These are phyloP conservation scores for Nissolia schottii DNA, from an alignment of 306 rosid species.

Conservation along the genomic window DNA sequence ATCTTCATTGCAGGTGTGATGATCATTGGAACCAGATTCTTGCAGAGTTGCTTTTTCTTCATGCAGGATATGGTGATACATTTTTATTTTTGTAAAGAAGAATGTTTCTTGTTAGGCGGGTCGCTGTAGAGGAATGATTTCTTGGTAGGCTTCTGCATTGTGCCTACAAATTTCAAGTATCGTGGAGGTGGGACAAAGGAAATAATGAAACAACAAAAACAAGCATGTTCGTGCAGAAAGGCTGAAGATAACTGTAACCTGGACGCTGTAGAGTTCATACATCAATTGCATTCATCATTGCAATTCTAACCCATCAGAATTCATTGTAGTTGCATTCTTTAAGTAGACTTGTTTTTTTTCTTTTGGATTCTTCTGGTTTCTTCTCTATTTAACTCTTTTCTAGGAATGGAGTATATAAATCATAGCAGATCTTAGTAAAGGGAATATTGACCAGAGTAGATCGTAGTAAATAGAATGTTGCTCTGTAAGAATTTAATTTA, in stretches of 20 bases:
- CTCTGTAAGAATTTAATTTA: slow-evolving; percentile 11
- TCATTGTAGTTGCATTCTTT: slow-evolving; percentile 38
- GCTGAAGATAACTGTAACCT: slow-evolving; percentile 25
- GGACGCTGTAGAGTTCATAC: slow-evolving; percentile 24
- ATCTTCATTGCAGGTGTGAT: slow-evolving; percentile 29
- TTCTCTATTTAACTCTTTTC: slow-evolving; percentile 3
- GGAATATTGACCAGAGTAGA: background rate
- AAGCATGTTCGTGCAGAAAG: slow-evolving; percentile 15
- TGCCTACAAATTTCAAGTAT: slow-evolving; percentile 28
- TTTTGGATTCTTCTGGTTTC: slow-evolving; percentile 3
- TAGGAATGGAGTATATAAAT: slow-evolving; percentile 25
- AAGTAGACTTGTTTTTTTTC: slow-evolving; percentile 1
- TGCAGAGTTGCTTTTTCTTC: slow-evolving; percentile 40
- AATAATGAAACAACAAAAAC: slow-evolving; percentile 19
- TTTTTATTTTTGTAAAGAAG: slow-evolving; percentile 2
- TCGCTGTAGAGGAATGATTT: slow-evolving; percentile 16
- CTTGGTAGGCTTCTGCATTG: slow-evolving; percentile 14
- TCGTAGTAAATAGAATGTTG: background rate
- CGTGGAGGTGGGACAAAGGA: slow-evolving; percentile 5
- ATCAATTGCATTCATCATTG: slow-evolving; percentile 39
- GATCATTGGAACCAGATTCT: slow-evolving; percentile 26
- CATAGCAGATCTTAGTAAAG: slow-evolving; percentile 11
- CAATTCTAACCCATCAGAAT: slow-evolving; percentile 38
- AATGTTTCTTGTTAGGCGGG: background rate
- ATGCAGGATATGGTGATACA: slow-evolving; percentile 33